Conservation (phyloP, 768 basidiomycete genomes). For the Lentinula raphanica region DNA sequence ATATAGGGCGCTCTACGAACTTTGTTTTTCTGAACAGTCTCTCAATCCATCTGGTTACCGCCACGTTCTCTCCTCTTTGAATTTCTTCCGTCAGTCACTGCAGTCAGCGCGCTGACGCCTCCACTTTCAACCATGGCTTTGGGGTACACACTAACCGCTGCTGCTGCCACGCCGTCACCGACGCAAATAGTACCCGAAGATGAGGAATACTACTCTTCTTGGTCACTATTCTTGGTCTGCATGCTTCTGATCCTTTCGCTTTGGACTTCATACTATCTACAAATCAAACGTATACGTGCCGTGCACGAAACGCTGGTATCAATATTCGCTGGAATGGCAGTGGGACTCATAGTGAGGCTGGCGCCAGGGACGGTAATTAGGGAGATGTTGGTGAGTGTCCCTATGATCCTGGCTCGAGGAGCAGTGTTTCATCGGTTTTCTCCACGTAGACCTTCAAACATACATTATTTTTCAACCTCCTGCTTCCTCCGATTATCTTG, state of each 20-base stretch:
- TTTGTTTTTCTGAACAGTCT: background rate
- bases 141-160: conserved; percentile 28
- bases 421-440: background rate
- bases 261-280: conserved; percentile 95
- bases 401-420: background rate
- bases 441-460: conserved; percentile 81
- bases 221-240: conserved; percentile 92
- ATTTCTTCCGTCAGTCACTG: background rate
- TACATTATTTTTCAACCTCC: conserved; percentile 94
- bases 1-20: background rate
- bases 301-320: conserved; percentile 96
- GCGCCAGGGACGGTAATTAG: conserved; percentile 92
- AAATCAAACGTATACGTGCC: conserved; percentile 92
- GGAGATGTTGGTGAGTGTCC: conserved; percentile 88
- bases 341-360: conserved; percentile 85
- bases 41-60: background rate
- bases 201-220: conserved; percentile 88
- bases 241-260: conserved; percentile 89
- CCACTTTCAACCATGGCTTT: conserved; percentile 28
- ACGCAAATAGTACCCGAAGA: conserved; percentile 50
- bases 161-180: conserved; percentile 24
- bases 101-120: background rate
- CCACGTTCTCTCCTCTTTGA: background rate
- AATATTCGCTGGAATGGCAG: conserved; percentile 93
- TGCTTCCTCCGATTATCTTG: conserved; percentile 97